phyloP scores from a whole-genome alignment of 108 stramenopile genomes.

The Nitzschia putrida region DNA sequence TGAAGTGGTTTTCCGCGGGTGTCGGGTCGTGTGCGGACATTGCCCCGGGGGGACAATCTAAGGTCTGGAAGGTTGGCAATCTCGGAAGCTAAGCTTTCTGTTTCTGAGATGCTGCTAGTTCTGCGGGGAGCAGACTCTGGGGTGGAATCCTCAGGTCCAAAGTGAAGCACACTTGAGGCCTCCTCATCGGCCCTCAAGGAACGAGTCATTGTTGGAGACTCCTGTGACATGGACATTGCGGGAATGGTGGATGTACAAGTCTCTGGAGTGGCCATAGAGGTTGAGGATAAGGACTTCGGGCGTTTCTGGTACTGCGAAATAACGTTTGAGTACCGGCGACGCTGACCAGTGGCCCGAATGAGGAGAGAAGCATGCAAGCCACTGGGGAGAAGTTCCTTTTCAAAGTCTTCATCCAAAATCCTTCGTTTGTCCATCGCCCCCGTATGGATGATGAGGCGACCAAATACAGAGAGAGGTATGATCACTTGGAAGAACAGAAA shows the following conservation, averaged over 20 bases:
- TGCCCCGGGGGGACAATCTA: not conserved
- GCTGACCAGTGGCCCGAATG: conserved; percentile 37
- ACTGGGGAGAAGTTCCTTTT: conserved; percentile 46
- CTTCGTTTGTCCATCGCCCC: conserved; percentile 49
- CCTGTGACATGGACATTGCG: not conserved
- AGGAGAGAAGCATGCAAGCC: conserved; percentile 46
- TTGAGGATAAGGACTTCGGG: not conserved
- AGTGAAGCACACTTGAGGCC: not conserved
- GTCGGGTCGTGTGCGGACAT: not conserved
- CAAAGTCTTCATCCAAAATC: conserved; percentile 41
- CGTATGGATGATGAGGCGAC: conserved; percentile 54
- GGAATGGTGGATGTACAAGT: not conserved
- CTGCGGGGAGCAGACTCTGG: not conserved
- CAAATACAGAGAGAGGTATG: conserved; percentile 44
- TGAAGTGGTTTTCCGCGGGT: not conserved
- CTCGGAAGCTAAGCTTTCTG: too few species aligned
- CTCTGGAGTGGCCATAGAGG: not conserved
- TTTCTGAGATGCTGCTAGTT: not conserved
- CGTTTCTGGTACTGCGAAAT: conserved; percentile 27
- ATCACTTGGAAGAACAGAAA: conserved; percentile 46
- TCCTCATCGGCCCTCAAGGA: not conserved
- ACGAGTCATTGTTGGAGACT: not conserved
- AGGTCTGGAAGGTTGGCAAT: not conserved
- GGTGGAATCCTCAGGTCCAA: not conserved
- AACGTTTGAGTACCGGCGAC: conserved; percentile 12